These are phyloP conservation scores for Tricholoma bakamatsutake DNA, from an alignment of 768 basidiomycete genomes.

Conservation along the genomic window DNA sequence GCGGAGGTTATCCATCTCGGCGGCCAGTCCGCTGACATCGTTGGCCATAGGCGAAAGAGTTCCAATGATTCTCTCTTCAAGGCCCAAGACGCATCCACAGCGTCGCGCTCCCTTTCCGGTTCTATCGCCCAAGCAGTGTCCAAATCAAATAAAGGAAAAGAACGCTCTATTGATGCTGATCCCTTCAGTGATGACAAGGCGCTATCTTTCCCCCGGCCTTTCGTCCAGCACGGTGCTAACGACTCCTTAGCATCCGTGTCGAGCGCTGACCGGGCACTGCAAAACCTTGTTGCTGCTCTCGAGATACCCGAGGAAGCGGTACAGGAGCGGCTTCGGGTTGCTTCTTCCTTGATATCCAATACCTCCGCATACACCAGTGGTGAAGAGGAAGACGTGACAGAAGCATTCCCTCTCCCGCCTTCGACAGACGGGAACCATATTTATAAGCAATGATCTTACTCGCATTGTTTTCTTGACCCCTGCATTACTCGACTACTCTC, in stretches of 20 bases:
- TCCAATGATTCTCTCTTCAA: constrained; percentile 38
- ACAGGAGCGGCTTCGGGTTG: constrained; percentile 45
- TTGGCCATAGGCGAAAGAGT: constrained; percentile 33
- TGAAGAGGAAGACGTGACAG: constrained; percentile 32
- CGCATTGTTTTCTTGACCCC: constrained; percentile 3
- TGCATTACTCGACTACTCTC: constrained; percentile 1
- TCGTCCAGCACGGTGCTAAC: constrained; percentile 25
- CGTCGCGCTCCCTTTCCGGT: constrained; percentile 30
- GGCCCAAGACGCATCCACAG: constrained; percentile 31
- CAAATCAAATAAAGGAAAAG: constrained; percentile 22
- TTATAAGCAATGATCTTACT: constrained; percentile 2
- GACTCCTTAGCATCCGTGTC: constrained; percentile 33
- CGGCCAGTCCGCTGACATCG: constrained; percentile 24
- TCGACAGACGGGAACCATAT: constrained; percentile 6
- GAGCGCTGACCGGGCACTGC: constrained; percentile 49
- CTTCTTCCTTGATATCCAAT: constrained; percentile 41
- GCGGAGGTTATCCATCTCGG: constrained; percentile 52
- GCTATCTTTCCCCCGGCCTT: constrained; percentile 25
- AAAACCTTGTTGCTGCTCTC: constrained; percentile 65
- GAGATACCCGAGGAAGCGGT: constrained; percentile 42
- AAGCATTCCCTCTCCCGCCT: constrained; percentile 37
- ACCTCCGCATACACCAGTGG: constrained; percentile 25
- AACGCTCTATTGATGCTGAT: constrained; percentile 18
- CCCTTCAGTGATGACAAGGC: constrained; percentile 36
- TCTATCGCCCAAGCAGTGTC: constrained; percentile 21